Base-by-base conservation (phyloP, 805 yeast species). In the Saturnispora mendoncae region DNA sequence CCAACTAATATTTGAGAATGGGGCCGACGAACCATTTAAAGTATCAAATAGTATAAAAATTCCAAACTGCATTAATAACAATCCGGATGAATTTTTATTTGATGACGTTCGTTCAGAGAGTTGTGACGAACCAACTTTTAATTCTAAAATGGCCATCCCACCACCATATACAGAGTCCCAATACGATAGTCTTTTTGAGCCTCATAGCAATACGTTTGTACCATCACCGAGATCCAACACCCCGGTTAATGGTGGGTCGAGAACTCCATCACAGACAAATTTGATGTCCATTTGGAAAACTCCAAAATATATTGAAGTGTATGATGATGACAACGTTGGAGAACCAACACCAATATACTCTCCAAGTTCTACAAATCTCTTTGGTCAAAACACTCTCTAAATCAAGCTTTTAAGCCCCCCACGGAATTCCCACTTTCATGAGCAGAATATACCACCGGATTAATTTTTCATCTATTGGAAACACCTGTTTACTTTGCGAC, bases 331-430 rank as follows among this genome's bases (percentile, higher is more conserved):
- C n/a, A 44, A 42, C 27, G 37, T 41, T 3, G 46, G 49, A 20
- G 52, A 52, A 23, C 58, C 57, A n/a, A 51, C 61, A 17, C 61
- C 61, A 26, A 27, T 52, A 25, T 51, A 58, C 34, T 46, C 47
- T 9, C 38, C 42, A 19, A 13, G 31, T 17, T 20, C 39, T n/a
- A n/a, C n/a, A n/a, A n/a, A n/a, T n/a, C n/a, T n/a, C n/a, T n/a
- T n/a, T n/a, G n/a, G n/a, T n/a, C n/a, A n/a, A n/a, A n/a, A n/a
- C n/a, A n/a, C n/a, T n/a, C n/a, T n/a, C n/a, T n/a, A n/a, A n/a
- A n/a, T n/a, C n/a, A n/a, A n/a, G n/a, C n/a, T n/a, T n/a, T n/a
- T n/a, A n/a, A n/a, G n/a, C n/a, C n/a, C n/a, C n/a, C n/a, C n/a
- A n/a, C n/a, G n/a, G n/a, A n/a, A n/a, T n/a, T n/a, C n/a, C n/a